Conservation (phyloP, 2,329 filamentous ascomycete species). For the Aspergillus pseudonomiae region DNA sequence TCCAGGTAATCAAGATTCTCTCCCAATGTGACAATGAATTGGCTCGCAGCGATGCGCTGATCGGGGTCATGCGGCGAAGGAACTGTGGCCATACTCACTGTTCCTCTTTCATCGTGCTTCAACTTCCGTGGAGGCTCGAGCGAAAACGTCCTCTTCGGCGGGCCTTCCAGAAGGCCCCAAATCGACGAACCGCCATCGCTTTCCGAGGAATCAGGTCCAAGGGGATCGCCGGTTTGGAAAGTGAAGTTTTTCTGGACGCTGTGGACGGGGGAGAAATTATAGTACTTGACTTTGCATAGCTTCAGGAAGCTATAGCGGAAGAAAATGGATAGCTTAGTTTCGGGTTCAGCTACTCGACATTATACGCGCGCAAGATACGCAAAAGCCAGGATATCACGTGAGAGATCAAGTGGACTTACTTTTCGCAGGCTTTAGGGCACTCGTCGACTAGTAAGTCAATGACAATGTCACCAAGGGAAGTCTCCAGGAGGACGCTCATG, state of each 20-base stretch:
- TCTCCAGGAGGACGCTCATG: conserved; percentile 95
- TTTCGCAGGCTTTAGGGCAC: conserved; percentile 89
- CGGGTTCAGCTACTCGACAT: conserved; percentile 56
- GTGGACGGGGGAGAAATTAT: conserved; percentile 94
- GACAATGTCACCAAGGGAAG: conserved; percentile 89
- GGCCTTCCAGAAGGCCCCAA: conserved; percentile 78
- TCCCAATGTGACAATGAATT: conserved; percentile 91
- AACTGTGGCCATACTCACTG: conserved; percentile 96
- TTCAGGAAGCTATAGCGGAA: conserved; percentile 77
- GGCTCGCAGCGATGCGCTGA: conserved; percentile 79
- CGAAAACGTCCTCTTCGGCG: conserved; percentile 74
- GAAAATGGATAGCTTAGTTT: conserved; percentile 53
- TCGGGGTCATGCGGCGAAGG: conserved; percentile 76
- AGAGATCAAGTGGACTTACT: conserved; percentile 63
- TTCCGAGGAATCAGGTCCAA: conserved; percentile 79
- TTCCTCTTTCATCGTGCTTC: conserved; percentile 86
- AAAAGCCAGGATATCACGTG: conserved; percentile 1
- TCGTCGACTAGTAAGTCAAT: conserved; percentile 90
- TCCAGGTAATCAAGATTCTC: conserved; percentile 89
- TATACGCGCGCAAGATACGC: conserved; percentile 24
- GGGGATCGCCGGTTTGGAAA: conserved; percentile 92
- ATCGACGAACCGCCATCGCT: conserved; percentile 93
- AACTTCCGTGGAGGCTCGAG: conserved; percentile 85
- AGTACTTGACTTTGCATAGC: conserved; percentile 98
- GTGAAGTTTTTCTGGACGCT: conserved; percentile 93